A percentile compares a stretch with the other conserved stretches of the same genome.
Evolutionary conservation across 371 early-diverging fungal species (phyloP).

Genomic region (Globomyces sp.): DNA sequence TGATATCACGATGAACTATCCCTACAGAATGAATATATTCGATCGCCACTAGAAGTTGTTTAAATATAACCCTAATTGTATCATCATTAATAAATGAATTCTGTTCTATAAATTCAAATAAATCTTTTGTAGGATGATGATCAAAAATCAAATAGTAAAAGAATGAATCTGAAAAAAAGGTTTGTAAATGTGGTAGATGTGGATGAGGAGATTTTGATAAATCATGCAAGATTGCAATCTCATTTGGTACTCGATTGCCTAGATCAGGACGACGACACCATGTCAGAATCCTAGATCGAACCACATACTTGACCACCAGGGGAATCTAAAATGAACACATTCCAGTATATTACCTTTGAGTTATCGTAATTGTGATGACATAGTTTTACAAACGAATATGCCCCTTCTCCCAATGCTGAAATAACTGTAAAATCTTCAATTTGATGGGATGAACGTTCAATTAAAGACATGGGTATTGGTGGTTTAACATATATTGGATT

Average conservation of each 20-base stretch:
- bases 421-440: constrained; percentile 60
- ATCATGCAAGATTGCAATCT: constrained; percentile 67
- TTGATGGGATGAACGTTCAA: background rate
- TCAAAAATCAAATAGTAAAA: constrained; percentile 70
- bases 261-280: constrained; percentile 71
- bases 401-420: constrained; percentile 67
- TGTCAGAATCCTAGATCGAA: constrained; percentile 68
- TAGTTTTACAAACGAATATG: constrained; percentile 70
- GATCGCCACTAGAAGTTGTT: constrained; percentile 63
- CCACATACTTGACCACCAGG: constrained; percentile 74
- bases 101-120: constrained; percentile 72
- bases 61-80: constrained; percentile 60
- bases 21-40: constrained; percentile 64
- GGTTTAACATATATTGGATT: no score
- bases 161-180: constrained; percentile 51
- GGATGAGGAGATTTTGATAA: constrained; percentile 59
- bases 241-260: constrained; percentile 61
- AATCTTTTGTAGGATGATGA: constrained; percentile 60
- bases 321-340: constrained; percentile 39
- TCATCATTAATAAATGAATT: constrained; percentile 43
- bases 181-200: constrained; percentile 61
- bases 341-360: constrained; percentile 34
- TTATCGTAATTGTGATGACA: constrained; percentile 51
- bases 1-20: constrained; percentile 75
- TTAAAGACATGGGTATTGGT: no score